These are phyloP conservation scores for Pseudozyma pruni DNA, from an alignment of 1,284 basidiomycete species.

Conservation along the genomic window DNA sequence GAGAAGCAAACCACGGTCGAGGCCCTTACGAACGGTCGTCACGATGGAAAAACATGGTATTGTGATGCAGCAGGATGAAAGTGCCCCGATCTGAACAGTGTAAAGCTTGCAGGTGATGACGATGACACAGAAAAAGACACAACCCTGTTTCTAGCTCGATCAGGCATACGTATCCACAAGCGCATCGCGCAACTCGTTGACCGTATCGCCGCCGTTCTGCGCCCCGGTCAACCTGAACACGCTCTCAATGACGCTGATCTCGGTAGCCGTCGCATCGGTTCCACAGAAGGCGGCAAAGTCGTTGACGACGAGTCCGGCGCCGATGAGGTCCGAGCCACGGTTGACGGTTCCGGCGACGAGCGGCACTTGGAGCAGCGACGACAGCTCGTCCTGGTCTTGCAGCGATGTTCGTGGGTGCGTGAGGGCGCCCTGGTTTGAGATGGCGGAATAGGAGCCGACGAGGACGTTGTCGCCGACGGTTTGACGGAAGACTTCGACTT, in stretches of 20 bases:
- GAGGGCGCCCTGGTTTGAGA: conserved; percentile 95
- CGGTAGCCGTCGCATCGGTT: conserved; percentile 83
- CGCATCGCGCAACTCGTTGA: conserved; percentile 64
- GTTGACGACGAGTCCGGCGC: conserved; percentile 96
- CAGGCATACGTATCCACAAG: conserved; percentile 66
- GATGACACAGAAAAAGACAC: not conserved
- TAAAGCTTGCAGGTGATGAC: not conserved
- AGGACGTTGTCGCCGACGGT: conserved; percentile 96
- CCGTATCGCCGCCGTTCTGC: conserved; percentile 53
- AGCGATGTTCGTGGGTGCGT: conserved; percentile 97
- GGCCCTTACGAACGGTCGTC: too few species aligned
- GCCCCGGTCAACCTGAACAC: conserved; percentile 76
- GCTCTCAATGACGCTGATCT: conserved; percentile 97
- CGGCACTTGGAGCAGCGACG: conserved; percentile 91
- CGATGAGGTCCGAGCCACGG: conserved; percentile 95
- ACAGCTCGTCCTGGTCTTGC: conserved; percentile 97
- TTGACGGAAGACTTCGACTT: conserved; percentile 98
- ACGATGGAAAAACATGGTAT: too few species aligned
- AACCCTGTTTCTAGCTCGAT: too few species aligned
- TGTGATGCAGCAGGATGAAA: too few species aligned
- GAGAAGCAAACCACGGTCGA: too few species aligned
- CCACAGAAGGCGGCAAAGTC: conserved; percentile 92
- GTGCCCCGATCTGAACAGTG: too few species aligned
- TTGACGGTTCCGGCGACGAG: conserved; percentile 98
- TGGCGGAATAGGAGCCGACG: conserved; percentile 92